These are phyloP conservation scores for Silene coronaria DNA, from an alignment of 179 eudicot genomes.

Conservation along the genomic window DNA sequence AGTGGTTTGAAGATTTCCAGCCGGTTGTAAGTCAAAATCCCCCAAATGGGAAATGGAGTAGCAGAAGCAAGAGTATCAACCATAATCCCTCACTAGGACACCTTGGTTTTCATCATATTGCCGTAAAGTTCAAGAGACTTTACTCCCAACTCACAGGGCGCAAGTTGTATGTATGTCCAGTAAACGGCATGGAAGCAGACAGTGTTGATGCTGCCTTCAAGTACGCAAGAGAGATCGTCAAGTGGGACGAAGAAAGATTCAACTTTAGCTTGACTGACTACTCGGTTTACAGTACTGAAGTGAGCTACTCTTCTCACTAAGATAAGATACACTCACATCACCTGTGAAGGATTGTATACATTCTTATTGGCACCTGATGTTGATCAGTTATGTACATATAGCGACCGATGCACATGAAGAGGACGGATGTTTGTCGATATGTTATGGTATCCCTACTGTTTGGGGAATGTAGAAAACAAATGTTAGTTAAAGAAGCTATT, in stretches of 20 bases:
- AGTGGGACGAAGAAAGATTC: constrained; percentile 89
- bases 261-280: constrained; percentile 59
- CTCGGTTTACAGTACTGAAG: constrained; percentile 63
- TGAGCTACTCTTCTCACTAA: constrained; percentile 45
- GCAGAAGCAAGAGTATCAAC: constrained; percentile 48
- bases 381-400: constrained; percentile 28
- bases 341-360: constrained; percentile 16
- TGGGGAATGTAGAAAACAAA: neutral
- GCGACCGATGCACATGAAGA: constrained; percentile 12
- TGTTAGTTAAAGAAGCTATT: no score
- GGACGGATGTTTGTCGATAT: constrained; percentile 22
- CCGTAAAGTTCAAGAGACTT: constrained; percentile 86
- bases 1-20: constrained; percentile 88
- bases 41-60: constrained; percentile 35
- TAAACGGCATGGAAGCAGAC: constrained; percentile 68
- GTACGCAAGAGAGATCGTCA: constrained; percentile 74
- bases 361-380: constrained; percentile 22
- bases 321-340: neutral
- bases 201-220: constrained; percentile 72
- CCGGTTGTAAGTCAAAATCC: constrained; percentile 67
- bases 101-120: constrained; percentile 74
- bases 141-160: constrained; percentile 61
- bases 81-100: constrained; percentile 68
- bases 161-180: constrained; percentile 64
- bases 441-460: constrained; percentile 7